Percentiles rank a stretch among this genome's conserved stretches.
Conservation (phyloP, 345 rosid genomes). For the Brassica carinata region DNA sequence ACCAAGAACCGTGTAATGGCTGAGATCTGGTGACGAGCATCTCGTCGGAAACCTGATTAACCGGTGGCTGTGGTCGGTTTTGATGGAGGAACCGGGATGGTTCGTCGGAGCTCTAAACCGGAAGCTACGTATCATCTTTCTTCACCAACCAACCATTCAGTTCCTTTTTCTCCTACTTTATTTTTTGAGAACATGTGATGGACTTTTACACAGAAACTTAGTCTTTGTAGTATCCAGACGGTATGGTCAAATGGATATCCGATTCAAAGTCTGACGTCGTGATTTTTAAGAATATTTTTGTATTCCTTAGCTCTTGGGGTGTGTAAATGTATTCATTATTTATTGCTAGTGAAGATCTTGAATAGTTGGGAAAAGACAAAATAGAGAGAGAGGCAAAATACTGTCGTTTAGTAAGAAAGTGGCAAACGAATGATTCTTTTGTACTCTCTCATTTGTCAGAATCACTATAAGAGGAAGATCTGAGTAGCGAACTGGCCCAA, state of each 20-base stretch:
- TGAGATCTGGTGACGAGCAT: constrained; percentile 18
- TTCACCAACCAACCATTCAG: constrained; percentile 23
- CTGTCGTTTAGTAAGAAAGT: background rate
- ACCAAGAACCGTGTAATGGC: constrained; percentile 40
- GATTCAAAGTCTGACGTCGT: constrained; percentile 11
- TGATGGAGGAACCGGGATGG: constrained; percentile 13
- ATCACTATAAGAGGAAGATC: background rate
- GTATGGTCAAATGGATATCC: constrained; percentile 35
- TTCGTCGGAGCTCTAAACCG: constrained; percentile 35
- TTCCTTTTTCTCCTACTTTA: background rate
- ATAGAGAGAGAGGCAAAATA: background rate
- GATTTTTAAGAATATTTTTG: background rate
- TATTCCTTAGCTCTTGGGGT: background rate
- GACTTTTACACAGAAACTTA: background rate
- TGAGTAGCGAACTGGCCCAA: background rate
- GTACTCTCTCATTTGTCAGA: background rate
- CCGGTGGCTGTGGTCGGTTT: background rate
- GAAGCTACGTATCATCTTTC: constrained; percentile 32
- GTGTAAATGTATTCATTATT: background rate
- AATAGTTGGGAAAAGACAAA: background rate
- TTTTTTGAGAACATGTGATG: constrained; percentile 6
- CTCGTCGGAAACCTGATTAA: constrained; percentile 16
- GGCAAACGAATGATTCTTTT: background rate
- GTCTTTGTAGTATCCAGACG: constrained; percentile 7
- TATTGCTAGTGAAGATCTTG: background rate